These are phyloP conservation scores for Dryadomyces quercivorus DNA, from an alignment of 2,329 filamentous ascomycete genomes.

Conservation along the genomic window DNA sequence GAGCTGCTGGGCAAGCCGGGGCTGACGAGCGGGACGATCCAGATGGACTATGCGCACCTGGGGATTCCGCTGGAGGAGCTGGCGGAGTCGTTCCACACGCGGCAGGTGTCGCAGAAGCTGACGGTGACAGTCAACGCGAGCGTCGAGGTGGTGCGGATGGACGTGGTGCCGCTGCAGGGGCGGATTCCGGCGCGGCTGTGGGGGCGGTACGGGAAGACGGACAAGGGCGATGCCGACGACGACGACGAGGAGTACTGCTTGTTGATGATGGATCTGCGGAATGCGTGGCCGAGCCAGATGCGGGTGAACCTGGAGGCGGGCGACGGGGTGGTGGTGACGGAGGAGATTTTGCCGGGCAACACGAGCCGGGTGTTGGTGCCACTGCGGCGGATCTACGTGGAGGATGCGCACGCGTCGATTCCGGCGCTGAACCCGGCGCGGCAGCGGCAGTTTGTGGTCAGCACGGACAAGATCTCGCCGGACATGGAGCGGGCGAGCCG, in stretches of 20 bases:
- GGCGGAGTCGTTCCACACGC: conserved; percentile 65
- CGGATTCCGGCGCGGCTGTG: conserved; percentile 52
- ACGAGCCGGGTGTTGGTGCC: conserved; percentile 66
- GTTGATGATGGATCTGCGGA: conserved; percentile 71
- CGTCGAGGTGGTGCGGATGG: conserved; percentile 68
- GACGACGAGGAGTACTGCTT: conserved; percentile 57
- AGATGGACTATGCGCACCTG: conserved; percentile 79
- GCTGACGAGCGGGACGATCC: conserved; percentile 64
- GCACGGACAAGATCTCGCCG: conserved; percentile 63
- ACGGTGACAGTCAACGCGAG: conserved; percentile 88
- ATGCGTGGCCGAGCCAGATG: conserved; percentile 78
- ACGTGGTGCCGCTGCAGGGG: conserved; percentile 62
- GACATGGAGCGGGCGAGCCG: conserved; percentile 66
- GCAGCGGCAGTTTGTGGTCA: conserved; percentile 90
- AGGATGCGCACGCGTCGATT: conserved; percentile 65
- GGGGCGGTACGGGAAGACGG: conserved; percentile 21
- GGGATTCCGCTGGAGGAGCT: conserved; percentile 57
- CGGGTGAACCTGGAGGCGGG: conserved; percentile 40
- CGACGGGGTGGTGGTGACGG: conserved; percentile 23
- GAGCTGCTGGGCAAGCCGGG: conserved; percentile 81
- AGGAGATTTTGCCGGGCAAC: conserved; percentile 52
- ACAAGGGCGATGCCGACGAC: conserved; percentile 22
- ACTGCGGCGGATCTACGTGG: conserved; percentile 60
- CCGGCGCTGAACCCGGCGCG: conserved; percentile 69
- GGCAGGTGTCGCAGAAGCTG: conserved; percentile 68